A percentile compares a stretch with the other conserved stretches of the same genome.
These are phyloP conservation scores for Spinellus fusiger DNA, from an alignment of 192 early-diverging fungal genomes.

Conservation along the genomic window DNA sequence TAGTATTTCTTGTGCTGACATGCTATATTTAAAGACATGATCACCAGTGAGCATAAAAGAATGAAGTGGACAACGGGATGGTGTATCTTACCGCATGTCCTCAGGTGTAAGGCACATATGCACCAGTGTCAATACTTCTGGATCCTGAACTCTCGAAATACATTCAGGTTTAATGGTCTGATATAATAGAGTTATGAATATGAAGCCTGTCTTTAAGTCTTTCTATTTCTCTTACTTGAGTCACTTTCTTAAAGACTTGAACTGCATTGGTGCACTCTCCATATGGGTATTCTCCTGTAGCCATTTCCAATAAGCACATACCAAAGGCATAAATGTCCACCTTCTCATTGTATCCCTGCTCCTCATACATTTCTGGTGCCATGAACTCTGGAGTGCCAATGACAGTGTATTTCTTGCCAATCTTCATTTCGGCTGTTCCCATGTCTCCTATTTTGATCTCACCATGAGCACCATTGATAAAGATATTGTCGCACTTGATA, in stretches of 20 bases:
- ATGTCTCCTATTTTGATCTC: constrained; percentile 84
- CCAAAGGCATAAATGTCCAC: constrained; percentile 85
- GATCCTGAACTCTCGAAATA: constrained; percentile 51
- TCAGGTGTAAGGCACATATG: constrained; percentile 59
- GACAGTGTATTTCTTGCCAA: constrained; percentile 73
- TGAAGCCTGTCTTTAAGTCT: not conserved
- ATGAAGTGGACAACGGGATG: not conserved
- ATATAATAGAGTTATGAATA: not conserved
- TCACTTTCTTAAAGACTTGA: constrained; percentile 75
- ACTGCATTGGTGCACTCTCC: constrained; percentile 76
- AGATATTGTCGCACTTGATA: constrained; percentile 83
- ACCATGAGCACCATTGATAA: constrained; percentile 79
- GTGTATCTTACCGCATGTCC: constrained; percentile 45
- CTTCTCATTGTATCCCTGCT: constrained; percentile 76
- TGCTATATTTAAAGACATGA: constrained; percentile 25
- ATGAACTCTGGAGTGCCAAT: constrained; percentile 81
- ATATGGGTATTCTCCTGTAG: constrained; percentile 80
- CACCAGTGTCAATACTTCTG: constrained; percentile 62
- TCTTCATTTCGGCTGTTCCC: constrained; percentile 78
- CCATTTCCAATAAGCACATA: constrained; percentile 80
- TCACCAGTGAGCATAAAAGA: not conserved
- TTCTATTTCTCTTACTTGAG: constrained; percentile 37
- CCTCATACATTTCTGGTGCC: constrained; percentile 85
- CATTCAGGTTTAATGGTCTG: constrained; percentile 72
- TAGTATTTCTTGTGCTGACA: constrained; percentile 63